phyloP scores from a whole-genome alignment of 257 asterid species.

The Petunia secreta region DNA sequence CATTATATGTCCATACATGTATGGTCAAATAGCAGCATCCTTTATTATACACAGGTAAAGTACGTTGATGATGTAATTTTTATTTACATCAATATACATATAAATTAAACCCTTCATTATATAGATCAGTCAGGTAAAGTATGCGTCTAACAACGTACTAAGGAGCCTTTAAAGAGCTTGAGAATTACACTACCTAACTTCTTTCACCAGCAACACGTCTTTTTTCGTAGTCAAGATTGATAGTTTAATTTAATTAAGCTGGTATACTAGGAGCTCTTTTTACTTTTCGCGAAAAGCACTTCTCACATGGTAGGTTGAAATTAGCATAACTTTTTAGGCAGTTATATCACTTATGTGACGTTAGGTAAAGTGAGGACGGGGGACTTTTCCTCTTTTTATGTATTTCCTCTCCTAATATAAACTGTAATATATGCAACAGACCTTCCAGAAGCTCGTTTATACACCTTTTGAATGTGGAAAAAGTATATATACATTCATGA shows the following conservation, averaged over 20 bases:
- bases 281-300: background rate
- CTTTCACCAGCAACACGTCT: background rate
- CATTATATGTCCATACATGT: too few relatives aligned
- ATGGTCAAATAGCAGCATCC: too few relatives aligned
- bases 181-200: background rate
- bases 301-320: background rate
- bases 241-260: background rate
- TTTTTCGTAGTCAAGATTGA: background rate
- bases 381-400: background rate
- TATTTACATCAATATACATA: too few relatives aligned
- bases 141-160: too few relatives aligned
- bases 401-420: background rate
- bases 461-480: too few relatives aligned
- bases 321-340: background rate
- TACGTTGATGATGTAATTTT: too few relatives aligned
- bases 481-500: background rate
- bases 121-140: too few relatives aligned
- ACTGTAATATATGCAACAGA: background rate
- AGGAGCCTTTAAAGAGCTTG: too few relatives aligned
- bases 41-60: too few relatives aligned
- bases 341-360: background rate
- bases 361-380: background rate
- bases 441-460: background rate
- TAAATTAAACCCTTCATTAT: too few relatives aligned
- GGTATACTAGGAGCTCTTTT: background rate